Evolutionary conservation across 495 filamentous ascomycete species (phyloP), one percentile per base, ranked within the genome.

Genomic region (Penicillium salamii): DNA sequence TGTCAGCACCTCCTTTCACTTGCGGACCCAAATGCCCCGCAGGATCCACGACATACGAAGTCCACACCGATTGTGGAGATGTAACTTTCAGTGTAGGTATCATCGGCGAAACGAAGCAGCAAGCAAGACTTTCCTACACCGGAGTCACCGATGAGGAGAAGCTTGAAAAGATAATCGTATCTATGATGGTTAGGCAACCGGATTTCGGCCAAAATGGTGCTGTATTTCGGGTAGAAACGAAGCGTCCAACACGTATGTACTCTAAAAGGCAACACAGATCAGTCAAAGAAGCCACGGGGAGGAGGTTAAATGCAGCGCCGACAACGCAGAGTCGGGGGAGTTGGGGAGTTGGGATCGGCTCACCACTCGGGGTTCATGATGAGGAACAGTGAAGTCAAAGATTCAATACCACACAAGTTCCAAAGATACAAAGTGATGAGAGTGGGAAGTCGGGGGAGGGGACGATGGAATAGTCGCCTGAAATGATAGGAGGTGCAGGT

Each of bases 131-230:
- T 98, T 85, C 93, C 93, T 58, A 97, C 95, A 78, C 93, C 93
- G 63, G 93, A 97, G 70, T 98, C 93, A 74, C 93, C 93, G 82
- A 98, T 98, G 76, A 98, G 89, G 68, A 98, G 91, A 49, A 98
- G 91, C 83, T 98, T 98, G 83, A 98, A 98, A 61, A 98, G 90
- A 70, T 97, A 98, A 69, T 98, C 93, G 85, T 97, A 98, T 95
- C 93, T 97, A 69, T 42, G 21, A 41, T 41, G 47, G 60, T 74
- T 61, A 72, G 69, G 52, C 50, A 31, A 39, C 21, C 37, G 24
- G n/a, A 34, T 46, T 54, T 53, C 50, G 49, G 42, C 50, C 41
- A 55, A 17, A 53, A 14, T 36, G 38, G 32, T 37, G 32, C 31
- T 29, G 17, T 53, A 39, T 42, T 39, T 46, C 17, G 41, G 15